Percentiles rank a stretch among this genome's conserved stretches.
These are phyloP conservation scores for Erigeron canadensis DNA, from an alignment of 129 eudicot species.

Conservation along the genomic window DNA sequence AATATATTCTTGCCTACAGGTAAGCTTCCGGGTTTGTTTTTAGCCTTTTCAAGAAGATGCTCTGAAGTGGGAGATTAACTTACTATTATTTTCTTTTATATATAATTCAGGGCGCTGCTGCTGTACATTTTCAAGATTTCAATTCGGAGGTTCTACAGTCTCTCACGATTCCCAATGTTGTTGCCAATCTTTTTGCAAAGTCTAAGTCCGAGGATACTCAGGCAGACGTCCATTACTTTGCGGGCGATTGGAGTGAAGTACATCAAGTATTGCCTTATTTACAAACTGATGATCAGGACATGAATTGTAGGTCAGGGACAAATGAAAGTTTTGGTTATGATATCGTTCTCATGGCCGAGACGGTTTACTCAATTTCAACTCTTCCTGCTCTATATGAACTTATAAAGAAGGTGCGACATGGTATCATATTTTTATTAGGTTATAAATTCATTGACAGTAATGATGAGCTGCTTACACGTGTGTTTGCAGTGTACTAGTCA, in stretches of 20 bases:
- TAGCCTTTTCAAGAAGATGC: neutral
- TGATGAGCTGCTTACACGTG: neutral
- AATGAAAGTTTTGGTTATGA: constrained; percentile 41
- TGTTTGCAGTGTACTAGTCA: constrained; percentile 52
- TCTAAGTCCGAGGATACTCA: constrained; percentile 7
- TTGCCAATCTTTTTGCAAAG: constrained; percentile 48
- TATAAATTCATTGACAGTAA: constrained; percentile 6
- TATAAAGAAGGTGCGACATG: constrained; percentile 56
- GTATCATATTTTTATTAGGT: constrained; percentile 9
- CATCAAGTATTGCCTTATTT: constrained; percentile 48
- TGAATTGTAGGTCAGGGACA: constrained; percentile 13
- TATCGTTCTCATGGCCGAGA: constrained; percentile 87
- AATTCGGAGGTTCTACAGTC: constrained; percentile 74
- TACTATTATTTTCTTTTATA: neutral
- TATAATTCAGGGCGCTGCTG: constrained; percentile 58
- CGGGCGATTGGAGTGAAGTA: constrained; percentile 93
- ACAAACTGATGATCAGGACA: constrained; percentile 17
- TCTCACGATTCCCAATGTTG: constrained; percentile 82
- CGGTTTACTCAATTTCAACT: constrained; percentile 74
- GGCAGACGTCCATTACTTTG: constrained; percentile 60
- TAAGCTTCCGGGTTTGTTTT: constrained; percentile 20
- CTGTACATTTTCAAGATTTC: constrained; percentile 88
- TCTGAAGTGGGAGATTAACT: constrained; percentile 12
- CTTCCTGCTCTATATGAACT: constrained; percentile 63
- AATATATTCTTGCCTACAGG: constrained; percentile 73